Base-by-base conservation (phyloP, 2,329 filamentous ascomycete genomes). In the Eutypella sp. region DNA sequence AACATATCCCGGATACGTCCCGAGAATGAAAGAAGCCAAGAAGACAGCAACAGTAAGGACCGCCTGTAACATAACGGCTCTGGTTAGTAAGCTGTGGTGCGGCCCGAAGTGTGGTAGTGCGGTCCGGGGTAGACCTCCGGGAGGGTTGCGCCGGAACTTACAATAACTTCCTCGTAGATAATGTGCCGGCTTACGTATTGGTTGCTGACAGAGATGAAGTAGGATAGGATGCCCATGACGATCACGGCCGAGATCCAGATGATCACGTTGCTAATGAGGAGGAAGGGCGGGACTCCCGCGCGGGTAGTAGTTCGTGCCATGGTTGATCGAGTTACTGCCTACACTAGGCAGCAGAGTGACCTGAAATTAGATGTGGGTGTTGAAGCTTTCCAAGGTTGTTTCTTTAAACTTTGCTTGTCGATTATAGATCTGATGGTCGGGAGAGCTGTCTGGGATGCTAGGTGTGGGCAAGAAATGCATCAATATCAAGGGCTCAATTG, bases 161-260 rank as follows among this genome's bases (percentile, higher is more conserved):
- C 62, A 46, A 64, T 60, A 34, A 65, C 62, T 41, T 62, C 53
- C 31, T 56, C 52, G 46, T 65, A 66, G 39, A 65, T 61, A 38
- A 62, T 45, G 15, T 55, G 57, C 39, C 52, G 49, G 10, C 55
- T 49, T 8, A 57, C 45, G 40, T 50, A 47, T 29, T 47, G 18
- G 34, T 13, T 47, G 29, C 47, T 47, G 2, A 45, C 24, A 6
- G 59, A 60, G 46, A 57, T 51, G 39, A 50, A 57, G 46, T 64
- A 66, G 16, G 62, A 59, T 2, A 61, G 39, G 42, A 65, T 64
- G 41, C 62, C 63, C 57, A 65, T 60, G 5, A 64, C 60, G 45
- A 66, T 66, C 16, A 65, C 62, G 29, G 62, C 53, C 22, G 61
- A 65, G 41, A 62, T 53, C 62, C 62, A 65, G 37, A 63, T 50